phyloP scores from a whole-genome alignment of 1,284 basidiomycete species.

The Hemileia vastatrix region DNA sequence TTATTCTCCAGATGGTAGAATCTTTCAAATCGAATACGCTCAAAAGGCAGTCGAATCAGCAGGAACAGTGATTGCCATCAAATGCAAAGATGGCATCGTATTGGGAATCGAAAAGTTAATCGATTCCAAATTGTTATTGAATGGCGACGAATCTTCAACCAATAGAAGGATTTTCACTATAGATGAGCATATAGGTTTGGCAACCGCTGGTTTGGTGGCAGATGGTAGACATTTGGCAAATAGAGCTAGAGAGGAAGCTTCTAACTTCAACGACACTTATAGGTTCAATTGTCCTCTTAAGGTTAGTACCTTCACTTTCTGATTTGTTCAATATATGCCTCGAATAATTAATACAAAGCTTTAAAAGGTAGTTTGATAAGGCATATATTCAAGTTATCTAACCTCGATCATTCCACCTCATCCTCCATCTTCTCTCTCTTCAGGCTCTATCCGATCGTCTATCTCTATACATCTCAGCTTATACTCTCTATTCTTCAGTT shows the following conservation, averaged over 20 bases:
- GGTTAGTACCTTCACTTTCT: background rate
- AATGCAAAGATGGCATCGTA: conserved; percentile 41
- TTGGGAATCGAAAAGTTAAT: conserved; percentile 42
- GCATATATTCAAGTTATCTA: too few relatives aligned
- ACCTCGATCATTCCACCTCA: background rate
- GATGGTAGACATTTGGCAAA: conserved; percentile 42
- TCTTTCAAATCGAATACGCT: conserved; percentile 45
- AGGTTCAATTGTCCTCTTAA: conserved; percentile 36
- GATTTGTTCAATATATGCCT: too few relatives aligned
- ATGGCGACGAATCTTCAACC: conserved; percentile 26
- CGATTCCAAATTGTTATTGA: conserved; percentile 40
- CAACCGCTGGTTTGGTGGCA: conserved; percentile 36
- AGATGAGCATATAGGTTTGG: conserved; percentile 37
- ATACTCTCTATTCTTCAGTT: conserved; percentile 43
- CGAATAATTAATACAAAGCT: too few relatives aligned
- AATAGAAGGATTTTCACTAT: conserved; percentile 40
- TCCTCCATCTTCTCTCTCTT: background rate
- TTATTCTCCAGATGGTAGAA: conserved; percentile 43
- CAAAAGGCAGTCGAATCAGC: conserved; percentile 41
- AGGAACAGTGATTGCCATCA: conserved; percentile 41
- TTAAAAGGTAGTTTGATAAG: too few relatives aligned
- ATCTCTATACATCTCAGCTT: conserved; percentile 40
- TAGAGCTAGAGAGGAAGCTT: conserved; percentile 38
- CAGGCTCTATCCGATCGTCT: conserved; percentile 38
- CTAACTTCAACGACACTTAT: conserved; percentile 38